phyloP scores from a whole-genome alignment of 2,329 filamentous ascomycete species.

The Fusarium chaquense region DNA sequence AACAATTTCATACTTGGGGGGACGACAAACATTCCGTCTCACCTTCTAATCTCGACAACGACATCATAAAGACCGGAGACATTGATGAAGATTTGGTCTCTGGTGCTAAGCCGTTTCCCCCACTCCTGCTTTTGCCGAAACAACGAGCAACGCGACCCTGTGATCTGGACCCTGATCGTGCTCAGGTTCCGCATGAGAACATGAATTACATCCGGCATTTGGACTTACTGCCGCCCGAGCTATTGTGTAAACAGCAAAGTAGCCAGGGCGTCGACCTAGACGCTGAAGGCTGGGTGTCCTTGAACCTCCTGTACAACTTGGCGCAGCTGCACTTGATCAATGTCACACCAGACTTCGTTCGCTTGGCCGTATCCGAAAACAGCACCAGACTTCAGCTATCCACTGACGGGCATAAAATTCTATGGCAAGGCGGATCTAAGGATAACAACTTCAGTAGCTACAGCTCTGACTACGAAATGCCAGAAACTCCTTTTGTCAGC shows the following conservation, averaged over 20 bases:
- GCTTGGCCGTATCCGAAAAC: conserved; percentile 74
- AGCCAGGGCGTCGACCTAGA: conserved; percentile 67
- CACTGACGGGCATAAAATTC: conserved; percentile 79
- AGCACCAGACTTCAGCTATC: conserved; percentile 84
- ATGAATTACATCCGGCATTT: conserved; percentile 83
- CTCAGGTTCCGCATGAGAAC: conserved; percentile 80
- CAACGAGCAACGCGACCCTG: conserved; percentile 82
- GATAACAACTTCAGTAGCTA: conserved; percentile 76
- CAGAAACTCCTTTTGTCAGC: conserved; percentile 62
- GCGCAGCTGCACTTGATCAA: conserved; percentile 88
- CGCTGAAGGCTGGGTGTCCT: conserved; percentile 81
- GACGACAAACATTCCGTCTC: conserved; percentile 56
- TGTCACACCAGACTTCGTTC: conserved; percentile 82
- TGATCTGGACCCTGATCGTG: conserved; percentile 81
- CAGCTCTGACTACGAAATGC: conserved; percentile 63
- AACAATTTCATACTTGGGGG: conserved; percentile 50
- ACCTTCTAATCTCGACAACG: conserved; percentile 60
- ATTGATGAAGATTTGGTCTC: conserved; percentile 51
- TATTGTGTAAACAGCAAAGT: conserved; percentile 57
- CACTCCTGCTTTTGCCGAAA: conserved; percentile 62
- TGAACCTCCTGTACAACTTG: conserved; percentile 83
- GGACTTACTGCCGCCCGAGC: conserved; percentile 72
- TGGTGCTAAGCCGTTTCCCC: conserved; percentile 57
- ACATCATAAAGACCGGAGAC: conserved; percentile 59
- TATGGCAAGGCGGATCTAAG: conserved; percentile 78